A percentile compares a stretch with the other conserved stretches of the same genome.
Evolutionary conservation across 208 protist genomes (phyloP).

Genomic region (Leishmania amazonensis): DNA sequence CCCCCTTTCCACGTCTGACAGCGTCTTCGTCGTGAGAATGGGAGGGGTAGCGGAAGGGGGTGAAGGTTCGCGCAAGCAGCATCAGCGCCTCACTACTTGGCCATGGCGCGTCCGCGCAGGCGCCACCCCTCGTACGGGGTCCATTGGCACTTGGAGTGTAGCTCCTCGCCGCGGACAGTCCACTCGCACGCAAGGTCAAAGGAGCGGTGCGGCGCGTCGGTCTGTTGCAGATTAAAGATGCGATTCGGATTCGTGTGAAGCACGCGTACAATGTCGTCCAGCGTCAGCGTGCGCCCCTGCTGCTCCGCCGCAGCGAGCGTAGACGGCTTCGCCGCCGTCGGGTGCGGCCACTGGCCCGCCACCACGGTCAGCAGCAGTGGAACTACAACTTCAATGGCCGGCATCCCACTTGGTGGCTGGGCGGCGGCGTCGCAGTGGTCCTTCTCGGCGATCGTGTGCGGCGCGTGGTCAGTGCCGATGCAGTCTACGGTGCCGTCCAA

Average conservation of each 20-base stretch:
- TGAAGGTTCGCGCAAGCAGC: background rate
- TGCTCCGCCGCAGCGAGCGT: constrained; percentile 36
- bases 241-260: constrained; percentile 80
- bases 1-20: too few relatives aligned
- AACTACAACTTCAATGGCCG: constrained; percentile 90
- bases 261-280: constrained; percentile 67
- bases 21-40: background rate
- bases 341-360: constrained; percentile 73
- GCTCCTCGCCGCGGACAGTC: constrained; percentile 55
- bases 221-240: constrained; percentile 62
- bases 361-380: constrained; percentile 90
- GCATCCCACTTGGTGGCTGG: constrained; percentile 92
- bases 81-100: background rate
- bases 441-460: constrained; percentile 93
- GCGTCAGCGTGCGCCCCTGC: constrained; percentile 20
- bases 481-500: constrained; percentile 91
- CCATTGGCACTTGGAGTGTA: constrained; percentile 88
- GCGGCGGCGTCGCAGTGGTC: constrained; percentile 19
- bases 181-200: constrained; percentile 61
- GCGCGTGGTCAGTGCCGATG: constrained; percentile 95
- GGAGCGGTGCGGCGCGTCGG: constrained; percentile 26
- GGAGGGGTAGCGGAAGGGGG: background rate
- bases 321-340: constrained; percentile 47
- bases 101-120: constrained; percentile 59
- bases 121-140: constrained; percentile 84